Evolutionary conservation across 2,329 filamentous ascomycete genomes (phyloP).

Genomic region (Ceratocystis ficicola): DNA sequence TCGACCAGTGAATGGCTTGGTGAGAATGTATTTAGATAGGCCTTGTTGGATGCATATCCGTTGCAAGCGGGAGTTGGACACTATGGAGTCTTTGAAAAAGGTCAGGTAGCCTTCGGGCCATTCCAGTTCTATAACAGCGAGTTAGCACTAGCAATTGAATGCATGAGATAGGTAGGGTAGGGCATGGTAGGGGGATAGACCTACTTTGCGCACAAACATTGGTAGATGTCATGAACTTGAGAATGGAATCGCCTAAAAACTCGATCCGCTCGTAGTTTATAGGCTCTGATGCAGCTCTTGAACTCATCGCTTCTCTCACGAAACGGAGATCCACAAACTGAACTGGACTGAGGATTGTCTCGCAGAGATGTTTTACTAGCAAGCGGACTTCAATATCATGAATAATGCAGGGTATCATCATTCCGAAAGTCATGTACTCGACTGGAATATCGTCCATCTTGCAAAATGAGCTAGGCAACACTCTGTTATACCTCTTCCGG

Average conservation of each 20-base stretch:
- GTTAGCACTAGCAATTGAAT: slow-evolving; percentile 20
- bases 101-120: slow-evolving; percentile 72
- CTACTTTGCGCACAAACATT: slow-evolving; percentile 47
- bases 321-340: slow-evolving; percentile 42
- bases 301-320: slow-evolving; percentile 57
- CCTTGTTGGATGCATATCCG: slow-evolving; percentile 49
- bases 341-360: slow-evolving; percentile 31
- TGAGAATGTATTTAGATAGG: slow-evolving; percentile 62
- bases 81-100: slow-evolving; percentile 51
- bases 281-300: slow-evolving; percentile 46
- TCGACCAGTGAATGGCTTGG: slow-evolving; percentile 50
- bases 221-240: slow-evolving; percentile 62
- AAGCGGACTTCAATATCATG: slow-evolving; percentile 55
- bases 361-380: slow-evolving; percentile 46
- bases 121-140: slow-evolving; percentile 38
- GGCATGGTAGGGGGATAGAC: slow-evolving; percentile 24
- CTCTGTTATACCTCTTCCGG: slow-evolving; percentile 34
- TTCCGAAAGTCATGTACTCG: slow-evolving; percentile 38
- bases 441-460: slow-evolving; percentile 38
- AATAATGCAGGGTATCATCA: slow-evolving; percentile 61
- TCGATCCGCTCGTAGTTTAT: slow-evolving; percentile 74
- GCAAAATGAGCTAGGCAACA: slow-evolving; percentile 39
- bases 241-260: slow-evolving; percentile 70
- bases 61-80: slow-evolving; percentile 64
- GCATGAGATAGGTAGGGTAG: not conserved